Evolutionary conservation across 352 stramenopile genomes (phyloP).

Genomic region (Pythium phragmitis): DNA sequence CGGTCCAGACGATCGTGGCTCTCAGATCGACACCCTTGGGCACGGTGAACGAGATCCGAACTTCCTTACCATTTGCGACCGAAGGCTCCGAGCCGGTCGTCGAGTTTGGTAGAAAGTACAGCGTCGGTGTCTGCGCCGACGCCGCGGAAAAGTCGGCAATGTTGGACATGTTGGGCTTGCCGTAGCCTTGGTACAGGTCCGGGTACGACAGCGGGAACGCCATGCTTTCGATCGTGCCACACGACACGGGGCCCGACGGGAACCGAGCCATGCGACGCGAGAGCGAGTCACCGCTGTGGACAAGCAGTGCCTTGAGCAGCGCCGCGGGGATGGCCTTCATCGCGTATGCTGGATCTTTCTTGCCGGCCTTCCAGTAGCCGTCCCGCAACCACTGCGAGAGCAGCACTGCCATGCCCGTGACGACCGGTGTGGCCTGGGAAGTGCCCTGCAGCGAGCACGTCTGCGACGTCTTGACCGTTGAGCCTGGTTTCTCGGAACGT

Average conservation of each 20-base stretch:
- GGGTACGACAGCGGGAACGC: slow-evolving; percentile 50
- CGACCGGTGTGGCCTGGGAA: slow-evolving; percentile 71
- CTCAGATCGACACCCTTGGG: slow-evolving; percentile 59
- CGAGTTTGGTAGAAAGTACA: slow-evolving; percentile 81
- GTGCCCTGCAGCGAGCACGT: slow-evolving; percentile 78
- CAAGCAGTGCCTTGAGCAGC: slow-evolving; percentile 77
- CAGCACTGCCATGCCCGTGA: slow-evolving; percentile 73
- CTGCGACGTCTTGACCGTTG: slow-evolving; percentile 46
- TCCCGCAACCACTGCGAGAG: slow-evolving; percentile 78
- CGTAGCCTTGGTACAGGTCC: slow-evolving; percentile 81
- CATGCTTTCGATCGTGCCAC: slow-evolving; percentile 32
- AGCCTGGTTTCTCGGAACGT: slow-evolving; percentile 55
- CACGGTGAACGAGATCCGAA: slow-evolving; percentile 73
- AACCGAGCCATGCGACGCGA: slow-evolving; percentile 44
- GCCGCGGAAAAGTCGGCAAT: slow-evolving; percentile 52
- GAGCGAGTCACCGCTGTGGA: slow-evolving; percentile 70
- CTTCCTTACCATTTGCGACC: slow-evolving; percentile 51
- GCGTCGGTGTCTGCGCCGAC: slow-evolving; percentile 25
- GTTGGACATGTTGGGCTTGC: slow-evolving; percentile 79
- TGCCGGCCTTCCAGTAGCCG: slow-evolving; percentile 72
- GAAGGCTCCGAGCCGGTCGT: slow-evolving; percentile 55
- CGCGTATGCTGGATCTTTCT: slow-evolving; percentile 46
- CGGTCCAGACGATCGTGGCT: slow-evolving; percentile 79
- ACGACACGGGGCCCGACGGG: slow-evolving; percentile 49
- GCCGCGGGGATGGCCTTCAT: slow-evolving; percentile 69